These are phyloP conservation scores for Anthracocystis panici-leucophaei DNA, from an alignment of 1,284 basidiomycete species.

Conservation along the genomic window DNA sequence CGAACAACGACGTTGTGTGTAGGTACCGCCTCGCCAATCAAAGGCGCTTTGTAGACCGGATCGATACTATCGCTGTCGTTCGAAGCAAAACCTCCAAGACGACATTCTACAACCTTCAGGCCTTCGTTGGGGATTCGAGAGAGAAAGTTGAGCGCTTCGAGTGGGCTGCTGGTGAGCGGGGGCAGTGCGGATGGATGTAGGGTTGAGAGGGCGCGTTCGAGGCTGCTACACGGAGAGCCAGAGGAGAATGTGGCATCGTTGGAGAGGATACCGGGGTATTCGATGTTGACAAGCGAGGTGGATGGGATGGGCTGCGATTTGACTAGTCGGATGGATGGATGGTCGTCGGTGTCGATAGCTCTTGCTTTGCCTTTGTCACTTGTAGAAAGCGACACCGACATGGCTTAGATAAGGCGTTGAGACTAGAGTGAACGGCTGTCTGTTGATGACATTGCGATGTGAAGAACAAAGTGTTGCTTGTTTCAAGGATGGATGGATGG, in stretches of 20 bases:
- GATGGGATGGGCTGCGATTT: conserved; percentile 43
- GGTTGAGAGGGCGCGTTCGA: conserved; percentile 57
- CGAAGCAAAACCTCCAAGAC: conserved; percentile 30
- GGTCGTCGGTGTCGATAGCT: conserved; percentile 11
- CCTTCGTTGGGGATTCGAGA: conserved; percentile 37
- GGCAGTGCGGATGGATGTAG: conserved; percentile 46
- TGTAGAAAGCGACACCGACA: background rate
- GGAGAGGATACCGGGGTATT: conserved; percentile 60
- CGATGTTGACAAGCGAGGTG: conserved; percentile 50
- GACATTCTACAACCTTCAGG: conserved; percentile 55
- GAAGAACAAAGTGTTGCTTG: background rate
- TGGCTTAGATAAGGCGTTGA: background rate
- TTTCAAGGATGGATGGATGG: background rate
- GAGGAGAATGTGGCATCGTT: conserved; percentile 1
- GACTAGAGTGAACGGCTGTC: background rate
- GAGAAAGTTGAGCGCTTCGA: conserved; percentile 54
- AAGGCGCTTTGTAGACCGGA: conserved; percentile 36
- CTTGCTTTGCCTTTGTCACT: conserved; percentile 29
- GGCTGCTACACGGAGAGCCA: conserved; percentile 10
- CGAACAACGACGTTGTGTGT: conserved; percentile 53
- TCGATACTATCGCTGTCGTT: background rate
- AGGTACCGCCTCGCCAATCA: conserved; percentile 45
- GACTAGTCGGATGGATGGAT: conserved; percentile 17
- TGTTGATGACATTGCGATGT: background rate
- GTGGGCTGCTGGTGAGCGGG: conserved; percentile 39